Base-by-base conservation (phyloP, 345 rosid genomes). In the Gossypium raimondii region DNA sequence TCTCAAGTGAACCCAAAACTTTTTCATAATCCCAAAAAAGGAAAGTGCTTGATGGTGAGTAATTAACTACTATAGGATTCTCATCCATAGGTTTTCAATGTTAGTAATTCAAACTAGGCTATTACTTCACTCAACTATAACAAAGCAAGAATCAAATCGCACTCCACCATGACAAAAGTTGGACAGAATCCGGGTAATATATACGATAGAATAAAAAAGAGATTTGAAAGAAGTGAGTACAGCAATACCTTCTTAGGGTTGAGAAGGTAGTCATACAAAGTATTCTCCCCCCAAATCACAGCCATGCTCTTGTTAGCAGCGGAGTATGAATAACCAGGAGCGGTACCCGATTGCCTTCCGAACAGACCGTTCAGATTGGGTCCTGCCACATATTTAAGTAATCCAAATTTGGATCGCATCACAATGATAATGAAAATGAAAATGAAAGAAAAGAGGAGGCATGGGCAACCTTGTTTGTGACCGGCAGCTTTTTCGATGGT, bases 401-500 rank as follows among this genome's bases (percentile, higher is more conserved):
- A 59, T 3, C 17, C 11, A 59, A 59, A 59, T 4, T 59, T 4
- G 17, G 17, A 24, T 3, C 9, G n/a, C 41, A 60, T 60, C 41
- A 3, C 12, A 22, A 58, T 11, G 16, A 60, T 20, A 57, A 58
- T 60, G 14, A 10, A 10, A 20, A 57, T 24, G 14, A 10, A 8
- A 59, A 57, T 10, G 17, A 51, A 70, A 13, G 4, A 13, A 55
- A 55, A 55, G n/a, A 1, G 11, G 9, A 55, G n/a, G 10, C 14
- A 58, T 24, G 11, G 47, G 13, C 8, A 68, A 61, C 98, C 98
- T 86, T 94, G 97, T 81, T 94, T 94, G 85, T 94, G 98, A 80
- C 98, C 97, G 41, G 97, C 94, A 65, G 97, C 97, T 85, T 94
- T 85, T 0, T 94, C 98, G 72, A 88, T 94, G 81, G 98, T 94